phyloP scores from a whole-genome alignment of 1,284 basidiomycete species.

The Tilletia walkeri region DNA sequence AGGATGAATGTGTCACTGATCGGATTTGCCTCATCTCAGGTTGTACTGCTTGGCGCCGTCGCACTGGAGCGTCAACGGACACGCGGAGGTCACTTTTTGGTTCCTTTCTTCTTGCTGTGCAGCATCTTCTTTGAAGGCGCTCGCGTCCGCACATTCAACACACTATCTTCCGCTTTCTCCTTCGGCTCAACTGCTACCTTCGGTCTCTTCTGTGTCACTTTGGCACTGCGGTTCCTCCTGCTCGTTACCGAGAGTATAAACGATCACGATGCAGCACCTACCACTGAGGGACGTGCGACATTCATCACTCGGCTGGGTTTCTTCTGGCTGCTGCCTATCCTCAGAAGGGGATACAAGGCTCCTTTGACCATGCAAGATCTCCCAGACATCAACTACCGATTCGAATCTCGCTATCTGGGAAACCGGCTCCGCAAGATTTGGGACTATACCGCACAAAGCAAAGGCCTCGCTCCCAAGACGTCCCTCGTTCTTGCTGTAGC shows the following conservation, averaged over 20 bases:
- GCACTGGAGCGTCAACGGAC: not conserved
- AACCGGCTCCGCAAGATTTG: not conserved
- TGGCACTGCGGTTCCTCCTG: not conserved
- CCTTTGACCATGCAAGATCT: not conserved
- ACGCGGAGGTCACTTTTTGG: slow-evolving; percentile 4
- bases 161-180: not conserved
- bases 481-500: not conserved
- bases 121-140: slow-evolving; percentile 13
- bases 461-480: not conserved
- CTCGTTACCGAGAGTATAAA: not conserved
- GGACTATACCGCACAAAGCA: not conserved
- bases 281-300: slow-evolving; percentile 3
- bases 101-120: slow-evolving; percentile 3
- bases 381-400: not conserved
- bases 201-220: not conserved
- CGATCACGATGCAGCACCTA: not conserved
- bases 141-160: slow-evolving; percentile 3
- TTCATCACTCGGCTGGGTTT: slow-evolving; percentile 3
- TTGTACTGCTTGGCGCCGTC: not conserved
- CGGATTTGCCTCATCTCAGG: too few relatives aligned
- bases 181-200: not conserved
- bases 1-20: too few relatives aligned
- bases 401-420: not conserved
- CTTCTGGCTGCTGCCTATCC: slow-evolving; percentile 15
- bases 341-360: not conserved